Conservation (phyloP, 345 rosid species). For the Euclidium syriacum region DNA sequence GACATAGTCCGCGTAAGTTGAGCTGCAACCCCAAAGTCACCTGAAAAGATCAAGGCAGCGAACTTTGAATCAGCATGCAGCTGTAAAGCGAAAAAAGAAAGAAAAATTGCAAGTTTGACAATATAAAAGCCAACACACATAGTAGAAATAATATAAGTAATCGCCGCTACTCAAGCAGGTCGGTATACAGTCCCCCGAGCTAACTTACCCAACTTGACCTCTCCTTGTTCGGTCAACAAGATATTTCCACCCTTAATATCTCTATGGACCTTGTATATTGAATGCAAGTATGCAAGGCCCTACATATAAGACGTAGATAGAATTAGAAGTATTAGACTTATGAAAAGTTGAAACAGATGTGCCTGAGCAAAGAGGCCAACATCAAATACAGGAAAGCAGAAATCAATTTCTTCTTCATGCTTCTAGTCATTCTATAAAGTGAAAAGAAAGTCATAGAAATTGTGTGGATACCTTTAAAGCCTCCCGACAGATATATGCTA, state of each 20-base stretch:
- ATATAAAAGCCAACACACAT: not conserved
- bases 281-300: conserved; percentile 98
- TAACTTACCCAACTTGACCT: conserved; percentile 95
- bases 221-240: conserved; percentile 97
- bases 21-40: conserved; percentile 99
- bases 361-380: conserved; percentile 2
- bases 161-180: not conserved
- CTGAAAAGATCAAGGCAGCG: conserved; percentile 38
- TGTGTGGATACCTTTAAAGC: conserved; percentile 67
- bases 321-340: conserved; percentile 7
- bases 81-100: not conserved
- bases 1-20: conserved; percentile 99
- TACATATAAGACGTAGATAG: conserved; percentile 34
- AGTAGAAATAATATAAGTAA: conserved; percentile 2
- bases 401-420: conserved; percentile 2
- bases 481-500: conserved; percentile 93
- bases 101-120: conserved; percentile 6
- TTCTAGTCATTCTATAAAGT: conserved; percentile 15
- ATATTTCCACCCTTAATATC: conserved; percentile 98
- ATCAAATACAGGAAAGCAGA: conserved; percentile 11
- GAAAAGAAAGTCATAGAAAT: not conserved
- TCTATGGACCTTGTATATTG: conserved; percentile 96
- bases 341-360: conserved; percentile 2
- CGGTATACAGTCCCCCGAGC: not conserved
- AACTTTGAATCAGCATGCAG: conserved; percentile 17